A percentile compares a stretch with the other conserved stretches of the same genome.
Evolutionary conservation across 176 grass and related monocot genomes (phyloP).

Genomic region (Oryza officinalis): DNA sequence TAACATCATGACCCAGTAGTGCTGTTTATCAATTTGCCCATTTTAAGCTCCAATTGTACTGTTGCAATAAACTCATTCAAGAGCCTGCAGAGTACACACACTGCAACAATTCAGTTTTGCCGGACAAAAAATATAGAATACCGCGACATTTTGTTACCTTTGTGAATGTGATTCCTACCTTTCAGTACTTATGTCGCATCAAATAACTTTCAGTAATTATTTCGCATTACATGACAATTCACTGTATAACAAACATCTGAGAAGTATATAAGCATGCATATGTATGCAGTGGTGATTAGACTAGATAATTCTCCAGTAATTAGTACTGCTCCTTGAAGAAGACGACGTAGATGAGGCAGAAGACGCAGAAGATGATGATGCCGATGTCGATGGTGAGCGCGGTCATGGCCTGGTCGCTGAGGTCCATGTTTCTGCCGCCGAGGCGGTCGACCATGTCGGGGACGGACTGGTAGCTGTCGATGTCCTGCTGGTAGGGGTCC

Average conservation of each 20-base stretch:
- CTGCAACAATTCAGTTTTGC: conserved; percentile 23
- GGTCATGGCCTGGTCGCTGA: conserved; percentile 88
- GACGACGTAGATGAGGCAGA: conserved; percentile 63
- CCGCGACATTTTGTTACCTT: neutral
- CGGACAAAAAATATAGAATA: conserved; percentile 6
- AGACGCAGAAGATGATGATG: conserved; percentile 68
- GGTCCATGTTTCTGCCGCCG: conserved; percentile 80
- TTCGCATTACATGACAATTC: neutral
- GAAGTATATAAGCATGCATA: conserved; percentile 20
- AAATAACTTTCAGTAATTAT: too few relatives aligned
- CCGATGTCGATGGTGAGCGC: conserved; percentile 72
- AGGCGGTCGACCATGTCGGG: conserved; percentile 89
- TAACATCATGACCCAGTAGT: neutral
- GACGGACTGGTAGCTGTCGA: conserved; percentile 54
- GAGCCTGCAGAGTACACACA: neutral
- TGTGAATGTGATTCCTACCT: neutral
- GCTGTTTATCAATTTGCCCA: conserved; percentile 3
- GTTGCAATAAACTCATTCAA: conserved; percentile 23
- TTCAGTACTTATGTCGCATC: neutral
- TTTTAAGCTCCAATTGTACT: conserved; percentile 5
- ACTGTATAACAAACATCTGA: neutral
- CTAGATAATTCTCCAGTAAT: neutral
- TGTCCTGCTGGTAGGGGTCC: conserved; percentile 80
- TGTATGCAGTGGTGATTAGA: too few relatives aligned
- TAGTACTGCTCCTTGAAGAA: conserved; percentile 81